phyloP scores from a whole-genome alignment of 768 basidiomycete genomes.

The Auricularia sp. region DNA sequence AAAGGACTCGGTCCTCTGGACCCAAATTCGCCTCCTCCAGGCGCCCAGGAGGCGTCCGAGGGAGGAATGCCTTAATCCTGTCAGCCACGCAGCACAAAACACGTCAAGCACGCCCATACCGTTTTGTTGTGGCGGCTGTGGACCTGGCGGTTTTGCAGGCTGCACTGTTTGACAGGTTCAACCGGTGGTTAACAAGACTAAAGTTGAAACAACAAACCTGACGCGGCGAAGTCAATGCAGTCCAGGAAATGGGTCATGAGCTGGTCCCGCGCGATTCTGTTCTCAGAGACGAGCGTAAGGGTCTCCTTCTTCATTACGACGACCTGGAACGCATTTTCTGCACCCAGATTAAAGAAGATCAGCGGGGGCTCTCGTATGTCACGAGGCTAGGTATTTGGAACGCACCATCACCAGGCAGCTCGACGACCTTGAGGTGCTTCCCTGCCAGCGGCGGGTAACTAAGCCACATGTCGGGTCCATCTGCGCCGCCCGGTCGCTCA shows the following conservation, averaged over 20 bases:
- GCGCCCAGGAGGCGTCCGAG: neutral
- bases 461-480: slow-evolving; percentile 79
- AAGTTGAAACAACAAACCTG: slow-evolving; percentile 38
- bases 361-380: slow-evolving; percentile 2
- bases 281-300: slow-evolving; percentile 53
- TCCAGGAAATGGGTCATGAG: slow-evolving; percentile 66
- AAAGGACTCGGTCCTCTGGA: neutral
- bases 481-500: slow-evolving; percentile 42
- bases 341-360: slow-evolving; percentile 6
- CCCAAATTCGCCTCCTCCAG: neutral
- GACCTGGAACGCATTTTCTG: slow-evolving; percentile 66
- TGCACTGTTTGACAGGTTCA: slow-evolving; percentile 27
- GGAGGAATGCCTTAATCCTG: neutral
- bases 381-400: slow-evolving; percentile 14
- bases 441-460: slow-evolving; percentile 93
- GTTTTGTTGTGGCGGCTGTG: slow-evolving; percentile 40
- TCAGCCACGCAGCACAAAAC: neutral
- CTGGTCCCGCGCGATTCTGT: slow-evolving; percentile 45
- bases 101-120: neutral
- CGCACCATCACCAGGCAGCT: slow-evolving; percentile 49
- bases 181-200: slow-evolving; percentile 1
- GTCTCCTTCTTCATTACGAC: slow-evolving; percentile 84
- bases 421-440: slow-evolving; percentile 72
- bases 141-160: slow-evolving; percentile 40
- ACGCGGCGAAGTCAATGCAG: slow-evolving; percentile 72